Percentiles rank a stretch among this genome's conserved stretches.
Evolutionary conservation across 2,329 filamentous ascomycete species (phyloP).

Genomic region (Cadophora sp.): DNA sequence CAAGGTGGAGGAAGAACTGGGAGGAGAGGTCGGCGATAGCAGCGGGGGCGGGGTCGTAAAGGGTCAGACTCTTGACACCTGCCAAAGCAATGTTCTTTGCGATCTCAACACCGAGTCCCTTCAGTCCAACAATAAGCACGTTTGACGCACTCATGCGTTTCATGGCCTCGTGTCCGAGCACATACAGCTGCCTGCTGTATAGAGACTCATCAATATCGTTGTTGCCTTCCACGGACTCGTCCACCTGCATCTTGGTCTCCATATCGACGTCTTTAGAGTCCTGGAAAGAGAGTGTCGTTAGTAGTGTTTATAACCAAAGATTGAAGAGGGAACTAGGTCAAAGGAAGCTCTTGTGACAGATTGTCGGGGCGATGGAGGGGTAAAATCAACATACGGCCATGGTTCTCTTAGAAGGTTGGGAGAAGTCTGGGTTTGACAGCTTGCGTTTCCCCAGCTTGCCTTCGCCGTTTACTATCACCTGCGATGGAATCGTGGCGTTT

Average conservation of each 20-base stretch:
- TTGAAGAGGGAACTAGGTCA: not conserved
- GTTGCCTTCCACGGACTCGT: constrained; percentile 61
- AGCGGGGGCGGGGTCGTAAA: constrained; percentile 87
- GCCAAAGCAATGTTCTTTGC: constrained; percentile 98
- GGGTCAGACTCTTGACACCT: constrained; percentile 94
- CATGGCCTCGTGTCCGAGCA: constrained; percentile 83
- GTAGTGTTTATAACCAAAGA: not conserved
- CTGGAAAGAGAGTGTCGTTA: constrained; percentile 38
- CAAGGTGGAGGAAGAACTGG: constrained; percentile 91
- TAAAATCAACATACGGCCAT: constrained; percentile 62
- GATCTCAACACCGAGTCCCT: constrained; percentile 95
- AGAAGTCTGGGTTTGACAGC: constrained; percentile 65
- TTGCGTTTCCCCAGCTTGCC: constrained; percentile 72
- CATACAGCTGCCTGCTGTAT: constrained; percentile 77
- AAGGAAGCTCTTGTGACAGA: constrained; percentile 20
- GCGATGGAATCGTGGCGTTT: constrained; percentile 45
- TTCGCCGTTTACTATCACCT: constrained; percentile 36
- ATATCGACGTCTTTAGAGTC: constrained; percentile 65
- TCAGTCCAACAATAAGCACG: constrained; percentile 88
- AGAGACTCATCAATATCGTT: constrained; percentile 75
- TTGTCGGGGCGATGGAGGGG: constrained; percentile 22
- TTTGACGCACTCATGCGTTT: constrained; percentile 98
- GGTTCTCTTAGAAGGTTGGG: constrained; percentile 63
- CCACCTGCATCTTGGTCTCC: constrained; percentile 70
- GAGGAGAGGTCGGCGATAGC: constrained; percentile 90